phyloP scores from a whole-genome alignment of 2,329 filamentous ascomycete genomes.

The Sarocladiaceae sp. region DNA sequence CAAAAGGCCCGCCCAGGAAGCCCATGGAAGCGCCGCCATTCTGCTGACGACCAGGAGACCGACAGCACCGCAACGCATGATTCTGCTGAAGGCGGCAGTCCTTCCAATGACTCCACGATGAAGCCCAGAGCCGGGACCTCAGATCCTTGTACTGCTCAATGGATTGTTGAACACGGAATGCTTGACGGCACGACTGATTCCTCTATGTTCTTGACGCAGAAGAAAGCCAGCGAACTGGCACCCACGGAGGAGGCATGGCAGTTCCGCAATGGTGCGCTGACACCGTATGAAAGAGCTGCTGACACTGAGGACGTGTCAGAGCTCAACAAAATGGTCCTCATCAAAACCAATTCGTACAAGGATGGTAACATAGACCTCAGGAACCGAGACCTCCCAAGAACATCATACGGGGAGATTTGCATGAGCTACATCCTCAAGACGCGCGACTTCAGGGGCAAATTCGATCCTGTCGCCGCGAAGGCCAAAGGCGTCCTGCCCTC shows the following conservation, averaged over 20 bases:
- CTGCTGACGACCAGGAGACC: constrained; percentile 11
- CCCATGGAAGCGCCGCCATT: constrained; percentile 26
- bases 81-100: background rate
- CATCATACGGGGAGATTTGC: constrained; percentile 58
- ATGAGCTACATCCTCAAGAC: constrained; percentile 83
- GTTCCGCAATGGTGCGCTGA: background rate
- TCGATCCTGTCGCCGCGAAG: constrained; percentile 59
- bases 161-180: constrained; percentile 28
- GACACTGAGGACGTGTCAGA: background rate
- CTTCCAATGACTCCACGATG: background rate
- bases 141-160: constrained; percentile 22
- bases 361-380: constrained; percentile 16
- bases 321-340: background rate
- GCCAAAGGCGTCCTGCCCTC: constrained; percentile 54
- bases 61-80: constrained; percentile 12
- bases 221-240: constrained; percentile 11
- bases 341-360: background rate
- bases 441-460: constrained; percentile 72
- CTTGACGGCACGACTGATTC: constrained; percentile 26
- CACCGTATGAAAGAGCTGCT: background rate
- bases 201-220: constrained; percentile 2
- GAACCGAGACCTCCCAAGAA: constrained; percentile 53
- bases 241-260: constrained; percentile 9
- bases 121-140: constrained; percentile 16
- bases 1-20: constrained; percentile 22